phyloP scores from a whole-genome alignment of 2,329 filamentous ascomycete species.

The Scytalidium lignicola region DNA sequence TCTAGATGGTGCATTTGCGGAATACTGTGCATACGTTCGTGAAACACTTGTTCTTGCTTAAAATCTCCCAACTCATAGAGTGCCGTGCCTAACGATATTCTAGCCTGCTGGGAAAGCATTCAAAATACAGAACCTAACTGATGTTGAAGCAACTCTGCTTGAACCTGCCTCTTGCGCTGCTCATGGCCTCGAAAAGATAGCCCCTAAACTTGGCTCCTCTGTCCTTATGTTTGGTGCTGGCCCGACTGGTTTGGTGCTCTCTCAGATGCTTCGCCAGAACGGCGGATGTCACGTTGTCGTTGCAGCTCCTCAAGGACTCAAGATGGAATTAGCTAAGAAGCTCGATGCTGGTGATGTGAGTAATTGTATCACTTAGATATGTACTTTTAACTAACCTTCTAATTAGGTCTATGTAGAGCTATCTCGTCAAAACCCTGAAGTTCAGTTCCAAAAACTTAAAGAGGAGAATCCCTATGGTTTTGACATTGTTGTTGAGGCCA shows the following conservation, averaged over 20 bases:
- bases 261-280: constrained; percentile 54
- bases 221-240: constrained; percentile 64
- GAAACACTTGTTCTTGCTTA: constrained; percentile 3
- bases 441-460: constrained; percentile 59
- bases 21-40: constrained; percentile 53
- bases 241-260: constrained; percentile 56
- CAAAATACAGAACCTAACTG: constrained; percentile 59
- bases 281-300: constrained; percentile 66
- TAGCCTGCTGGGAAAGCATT: constrained; percentile 49
- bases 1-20: constrained; percentile 62
- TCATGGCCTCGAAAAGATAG: constrained; percentile 65
- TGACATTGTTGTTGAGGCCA: constrained; percentile 68
- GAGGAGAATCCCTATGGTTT: constrained; percentile 66
- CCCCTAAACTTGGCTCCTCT: constrained; percentile 58
- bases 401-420: constrained; percentile 43
- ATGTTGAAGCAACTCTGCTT: constrained; percentile 65
- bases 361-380: background rate
- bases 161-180: constrained; percentile 69
- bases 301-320: constrained; percentile 62
- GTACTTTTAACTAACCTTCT: background rate
- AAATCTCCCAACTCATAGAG: constrained; percentile 3
- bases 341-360: constrained; percentile 46
- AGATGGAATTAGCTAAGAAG: constrained; percentile 63
- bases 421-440: constrained; percentile 47
- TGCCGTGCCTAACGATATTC: constrained; percentile 8